Base-by-base conservation (phyloP, 352 stramenopile genomes). In the Peronosclerospora sorghi region DNA sequence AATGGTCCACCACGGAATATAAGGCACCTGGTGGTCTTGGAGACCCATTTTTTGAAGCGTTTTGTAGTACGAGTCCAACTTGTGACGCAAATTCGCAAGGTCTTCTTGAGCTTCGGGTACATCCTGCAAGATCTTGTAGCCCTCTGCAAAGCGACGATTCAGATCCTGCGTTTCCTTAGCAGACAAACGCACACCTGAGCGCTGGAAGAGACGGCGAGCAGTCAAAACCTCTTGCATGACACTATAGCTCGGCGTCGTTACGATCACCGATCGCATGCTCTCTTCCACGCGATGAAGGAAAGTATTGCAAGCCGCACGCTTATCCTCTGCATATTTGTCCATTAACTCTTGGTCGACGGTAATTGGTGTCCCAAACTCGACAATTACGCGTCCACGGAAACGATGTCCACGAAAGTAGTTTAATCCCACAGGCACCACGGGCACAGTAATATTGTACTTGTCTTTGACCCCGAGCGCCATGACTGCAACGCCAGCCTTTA, bases 321-420 rank as follows among this genome's bases (percentile, higher is more conserved):
- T 93, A 59, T 94, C 77, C 37, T 70, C 34, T 17, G 54, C 74
- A 61, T 97, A 98, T 35, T 78, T 73, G 24, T 96, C 79, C 65
- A 93, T 82, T 18, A 96, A 56, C 32, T 78, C 60, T 35, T 94
- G 64, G 17, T 84, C 79, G 12, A 95, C 76, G 0, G 65, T 69
- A 38, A 97, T 93, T 2, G 91, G 87, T 10, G 82, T 86, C 0
- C 95, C 95, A 62, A 98, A 98, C 56, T 98, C 95, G 12, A 98
- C 94, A 4, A 96, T 95, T 44, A 94, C 94, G 48, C 95, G 90
- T 6, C 92, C 93, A 40, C 96, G 79, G 73, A 98, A 99, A 39
- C 88, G 73, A 55, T 98, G 94, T 23, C 91, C 91, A 26, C 83
- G 77, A 62, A 98, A 98, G 62, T 99, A 99, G 58, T 97, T 98